phyloP scores from a whole-genome alignment of 768 basidiomycete genomes.

The Lentinula boryana region DNA sequence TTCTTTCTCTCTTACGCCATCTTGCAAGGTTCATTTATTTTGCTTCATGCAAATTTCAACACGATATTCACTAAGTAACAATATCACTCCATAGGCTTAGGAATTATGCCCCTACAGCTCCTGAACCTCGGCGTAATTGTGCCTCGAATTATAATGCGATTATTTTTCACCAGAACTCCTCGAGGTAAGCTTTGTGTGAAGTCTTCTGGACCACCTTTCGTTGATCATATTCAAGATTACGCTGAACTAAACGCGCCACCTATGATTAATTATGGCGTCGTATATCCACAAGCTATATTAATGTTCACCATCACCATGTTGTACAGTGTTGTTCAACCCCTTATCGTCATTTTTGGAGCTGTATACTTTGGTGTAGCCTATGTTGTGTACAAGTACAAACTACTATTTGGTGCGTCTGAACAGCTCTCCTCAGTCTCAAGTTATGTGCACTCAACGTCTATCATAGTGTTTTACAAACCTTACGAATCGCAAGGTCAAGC shows the following conservation, averaged over 20 bases:
- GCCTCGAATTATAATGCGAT: conserved; percentile 65
- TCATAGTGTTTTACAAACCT: conserved; percentile 94
- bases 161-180: conserved; percentile 84
- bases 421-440: background rate
- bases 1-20: conserved; percentile 85
- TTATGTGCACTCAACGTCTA: background rate
- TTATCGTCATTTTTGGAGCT: conserved; percentile 93
- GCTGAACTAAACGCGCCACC: conserved; percentile 97
- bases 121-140: conserved; percentile 88
- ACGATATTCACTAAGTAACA: conserved; percentile 6
- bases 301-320: conserved; percentile 93
- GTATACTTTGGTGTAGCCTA: conserved; percentile 96
- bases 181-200: conserved; percentile 49
- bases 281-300: conserved; percentile 95
- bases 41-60: background rate
- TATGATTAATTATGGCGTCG: conserved; percentile 95
- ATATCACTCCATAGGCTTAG: conserved; percentile 49
- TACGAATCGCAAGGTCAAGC: conserved; percentile 97
- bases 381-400: conserved; percentile 97
- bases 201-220: background rate
- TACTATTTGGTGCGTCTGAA: conserved; percentile 73
- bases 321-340: conserved; percentile 93
- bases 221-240: conserved; percentile 51
- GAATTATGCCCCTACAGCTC: conserved; percentile 93
- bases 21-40: conserved; percentile 53